phyloP scores from a whole-genome alignment of 352 stramenopile genomes.

The Thraustotheca clavata region DNA sequence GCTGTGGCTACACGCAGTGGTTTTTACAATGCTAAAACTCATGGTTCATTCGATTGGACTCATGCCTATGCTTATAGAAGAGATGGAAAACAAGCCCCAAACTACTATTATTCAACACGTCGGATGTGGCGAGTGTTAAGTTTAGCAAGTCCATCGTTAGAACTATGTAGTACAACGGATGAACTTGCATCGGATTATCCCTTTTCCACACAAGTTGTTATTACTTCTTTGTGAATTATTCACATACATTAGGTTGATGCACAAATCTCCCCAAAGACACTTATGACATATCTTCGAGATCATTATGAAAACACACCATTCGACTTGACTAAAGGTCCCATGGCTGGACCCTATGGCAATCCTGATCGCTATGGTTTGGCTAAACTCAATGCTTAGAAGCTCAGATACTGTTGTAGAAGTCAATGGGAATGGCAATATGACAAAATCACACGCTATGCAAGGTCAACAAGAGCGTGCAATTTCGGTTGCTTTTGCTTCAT shows the following conservation, averaged over 20 bases:
- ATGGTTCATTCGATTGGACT: constrained; percentile 84
- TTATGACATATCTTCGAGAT: constrained; percentile 88
- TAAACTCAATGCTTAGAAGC: constrained; percentile 24
- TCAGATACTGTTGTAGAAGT: constrained; percentile 30
- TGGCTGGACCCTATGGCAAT: constrained; percentile 83
- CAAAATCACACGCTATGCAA: constrained; percentile 31
- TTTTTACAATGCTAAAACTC: constrained; percentile 52
- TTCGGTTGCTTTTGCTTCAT: constrained; percentile 89
- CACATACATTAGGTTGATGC: constrained; percentile 20
- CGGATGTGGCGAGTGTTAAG: constrained; percentile 88
- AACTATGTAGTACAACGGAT: constrained; percentile 66
- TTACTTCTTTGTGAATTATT: background rate
- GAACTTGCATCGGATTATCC: constrained; percentile 74
- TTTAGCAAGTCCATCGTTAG: constrained; percentile 57
- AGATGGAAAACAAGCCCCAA: constrained; percentile 30
- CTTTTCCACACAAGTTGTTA: constrained; percentile 62
- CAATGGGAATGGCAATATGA: constrained; percentile 34
- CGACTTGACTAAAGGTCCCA: constrained; percentile 72
- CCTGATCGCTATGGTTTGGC: constrained; percentile 81
- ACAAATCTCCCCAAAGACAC: constrained; percentile 62
- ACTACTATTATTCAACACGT: constrained; percentile 77
- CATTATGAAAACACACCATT: constrained; percentile 91
- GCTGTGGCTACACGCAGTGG: constrained; percentile 77
- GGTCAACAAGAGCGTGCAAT: constrained; percentile 88
- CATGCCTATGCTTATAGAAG: constrained; percentile 67